A percentile compares a stretch with the other conserved stretches of the same genome.
phyloP scores from a whole-genome alignment of 441 rosid species.

The Cnidoscolus chayamansa region DNA sequence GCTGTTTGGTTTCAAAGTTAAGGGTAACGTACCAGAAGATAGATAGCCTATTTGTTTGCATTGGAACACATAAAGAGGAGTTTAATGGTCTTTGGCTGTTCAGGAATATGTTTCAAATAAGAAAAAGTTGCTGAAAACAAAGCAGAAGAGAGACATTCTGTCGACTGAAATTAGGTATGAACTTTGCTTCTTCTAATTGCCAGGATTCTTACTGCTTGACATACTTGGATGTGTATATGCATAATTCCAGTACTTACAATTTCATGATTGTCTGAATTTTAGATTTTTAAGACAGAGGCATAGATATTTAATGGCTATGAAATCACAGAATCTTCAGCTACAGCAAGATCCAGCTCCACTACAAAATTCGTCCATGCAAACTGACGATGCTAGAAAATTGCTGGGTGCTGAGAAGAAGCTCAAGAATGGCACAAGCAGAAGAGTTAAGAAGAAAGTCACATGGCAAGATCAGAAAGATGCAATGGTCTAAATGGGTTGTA shows the following conservation, averaged over 20 bases:
- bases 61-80: neutral
- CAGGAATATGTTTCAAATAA: slow-evolving; percentile 45
- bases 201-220: neutral
- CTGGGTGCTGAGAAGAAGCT: slow-evolving; percentile 22
- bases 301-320: slow-evolving; percentile 27
- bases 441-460: slow-evolving; percentile 38
- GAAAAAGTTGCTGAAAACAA: slow-evolving; percentile 34
- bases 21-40: too few relatives aligned
- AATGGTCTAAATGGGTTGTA: slow-evolving; percentile 4
- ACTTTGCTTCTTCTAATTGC: slow-evolving; percentile 11
- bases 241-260: neutral
- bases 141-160: slow-evolving; percentile 43
- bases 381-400: slow-evolving; percentile 11
- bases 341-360: slow-evolving; percentile 23
- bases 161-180: slow-evolving; percentile 44
- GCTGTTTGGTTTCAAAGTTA: too few relatives aligned
- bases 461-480: slow-evolving; percentile 36
- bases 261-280: neutral
- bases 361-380: slow-evolving; percentile 12
- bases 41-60: neutral
- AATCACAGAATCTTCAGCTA: slow-evolving; percentile 21
- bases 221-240: neutral
- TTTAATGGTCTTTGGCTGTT: neutral
- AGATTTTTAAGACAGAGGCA: slow-evolving; percentile 47
- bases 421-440: slow-evolving; percentile 26